Conservation (phyloP, 345 rosid species). For the Sonneratia caseolaris region DNA sequence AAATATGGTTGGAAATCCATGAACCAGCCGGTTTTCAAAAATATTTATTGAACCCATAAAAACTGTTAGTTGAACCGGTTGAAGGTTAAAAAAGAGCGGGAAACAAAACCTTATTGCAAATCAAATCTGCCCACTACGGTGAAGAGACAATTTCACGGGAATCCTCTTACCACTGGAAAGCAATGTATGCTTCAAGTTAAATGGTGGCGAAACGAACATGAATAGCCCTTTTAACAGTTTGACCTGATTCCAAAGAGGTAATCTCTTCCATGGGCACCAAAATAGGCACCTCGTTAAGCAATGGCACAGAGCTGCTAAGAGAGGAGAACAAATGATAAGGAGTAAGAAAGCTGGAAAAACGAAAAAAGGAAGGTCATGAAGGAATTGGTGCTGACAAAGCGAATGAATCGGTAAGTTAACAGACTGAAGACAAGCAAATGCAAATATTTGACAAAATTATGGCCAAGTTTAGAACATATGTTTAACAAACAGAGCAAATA, state of each 20-base stretch:
- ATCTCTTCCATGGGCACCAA: conserved; percentile 66
- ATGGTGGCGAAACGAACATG: conserved; percentile 88
- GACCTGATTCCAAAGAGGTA: conserved; percentile 53
- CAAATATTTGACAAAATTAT: background rate
- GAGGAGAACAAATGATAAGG: background rate
- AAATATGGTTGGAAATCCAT: no score
- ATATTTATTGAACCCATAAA: no score
- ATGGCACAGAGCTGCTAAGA: conserved; percentile 34
- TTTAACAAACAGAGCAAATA: background rate
- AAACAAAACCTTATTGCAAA: no score
- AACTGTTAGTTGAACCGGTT: no score
- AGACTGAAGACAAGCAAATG: background rate
- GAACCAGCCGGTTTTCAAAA: no score
- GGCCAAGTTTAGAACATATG: background rate
- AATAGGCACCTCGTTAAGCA: conserved; percentile 41
- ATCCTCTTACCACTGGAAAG: conserved; percentile 43
- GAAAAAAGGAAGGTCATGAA: background rate
- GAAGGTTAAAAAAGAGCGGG: no score
- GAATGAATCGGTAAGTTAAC: background rate
- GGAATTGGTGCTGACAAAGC: conserved; percentile 1
- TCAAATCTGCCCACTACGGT: conserved; percentile 5
- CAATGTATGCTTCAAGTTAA: conserved; percentile 58
- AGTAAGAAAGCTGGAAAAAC: background rate
- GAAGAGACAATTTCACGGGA: conserved; percentile 78
- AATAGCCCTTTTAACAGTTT: conserved; percentile 41